Evolutionary conservation across 768 basidiomycete genomes (phyloP).

Genomic region (Pulveroboletus frians): DNA sequence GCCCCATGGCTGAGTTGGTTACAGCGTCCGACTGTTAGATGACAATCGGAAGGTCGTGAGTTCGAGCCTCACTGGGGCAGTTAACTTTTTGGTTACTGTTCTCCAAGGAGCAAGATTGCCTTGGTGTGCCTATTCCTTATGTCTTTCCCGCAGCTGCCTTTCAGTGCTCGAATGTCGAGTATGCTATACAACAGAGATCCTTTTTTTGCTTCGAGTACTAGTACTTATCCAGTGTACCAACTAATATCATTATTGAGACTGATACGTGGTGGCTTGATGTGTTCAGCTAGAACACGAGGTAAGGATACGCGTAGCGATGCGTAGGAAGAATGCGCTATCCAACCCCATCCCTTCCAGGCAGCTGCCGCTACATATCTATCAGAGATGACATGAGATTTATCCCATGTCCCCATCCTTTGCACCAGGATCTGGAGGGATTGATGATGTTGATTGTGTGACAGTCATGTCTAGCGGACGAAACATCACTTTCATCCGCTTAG

Average conservation of each 20-base stretch:
- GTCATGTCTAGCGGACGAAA: constrained; percentile 39
- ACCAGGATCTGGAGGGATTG: constrained; percentile 55
- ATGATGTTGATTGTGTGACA: constrained; percentile 32
- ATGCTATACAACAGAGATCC: neutral
- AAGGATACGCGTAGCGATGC: constrained; percentile 6
- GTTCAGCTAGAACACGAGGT: constrained; percentile 5
- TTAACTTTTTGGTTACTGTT: neutral
- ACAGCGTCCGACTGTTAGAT: constrained; percentile 45
- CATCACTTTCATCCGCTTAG: constrained; percentile 73
- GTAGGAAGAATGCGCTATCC: constrained; percentile 2
- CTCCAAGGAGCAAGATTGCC: no score
- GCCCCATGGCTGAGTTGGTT: constrained; percentile 52
- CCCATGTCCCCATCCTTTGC: constrained; percentile 75
- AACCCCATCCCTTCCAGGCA: constrained; percentile 35
- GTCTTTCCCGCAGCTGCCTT: neutral
- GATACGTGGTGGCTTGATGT: constrained; percentile 4
- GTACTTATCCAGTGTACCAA: constrained; percentile 1
- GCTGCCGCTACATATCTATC: neutral
- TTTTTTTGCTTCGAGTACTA: neutral
- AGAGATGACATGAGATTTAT: constrained; percentile 28
- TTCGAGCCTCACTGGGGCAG: constrained; percentile 53
- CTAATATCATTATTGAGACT: constrained; percentile 2
- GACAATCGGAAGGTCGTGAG: constrained; percentile 47
- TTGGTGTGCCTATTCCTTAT: no score
- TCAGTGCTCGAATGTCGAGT: neutral